phyloP scores from a whole-genome alignment of 1,284 basidiomycete genomes.

The Ganoderma lucidum region DNA sequence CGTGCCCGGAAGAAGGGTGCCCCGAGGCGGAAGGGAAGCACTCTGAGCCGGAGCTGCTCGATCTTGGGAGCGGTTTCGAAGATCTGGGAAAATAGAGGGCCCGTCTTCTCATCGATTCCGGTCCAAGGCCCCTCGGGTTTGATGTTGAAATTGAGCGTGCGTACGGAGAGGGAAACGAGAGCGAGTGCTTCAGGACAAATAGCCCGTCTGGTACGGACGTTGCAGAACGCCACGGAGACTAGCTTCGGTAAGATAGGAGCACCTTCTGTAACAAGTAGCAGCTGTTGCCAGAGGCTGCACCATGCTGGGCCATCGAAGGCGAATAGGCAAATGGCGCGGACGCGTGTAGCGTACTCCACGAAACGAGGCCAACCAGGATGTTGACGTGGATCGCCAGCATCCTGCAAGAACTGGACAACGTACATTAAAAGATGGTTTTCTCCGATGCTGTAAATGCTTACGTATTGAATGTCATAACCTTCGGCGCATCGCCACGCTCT shows the following conservation, averaged over 20 bases:
- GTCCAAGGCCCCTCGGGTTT: too few species aligned
- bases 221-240: neutral
- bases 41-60: neutral
- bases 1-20: neutral
- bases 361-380: neutral
- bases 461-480: constrained; percentile 1
- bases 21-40: neutral
- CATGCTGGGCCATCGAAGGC: neutral
- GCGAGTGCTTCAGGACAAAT: neutral
- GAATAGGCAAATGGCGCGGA: neutral
- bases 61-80: neutral
- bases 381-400: neutral
- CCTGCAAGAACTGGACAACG: neutral
- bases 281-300: neutral
- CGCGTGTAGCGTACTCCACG: neutral
- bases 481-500: too few species aligned
- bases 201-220: neutral
- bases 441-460: neutral
- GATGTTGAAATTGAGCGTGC: neutral
- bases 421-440: neutral
- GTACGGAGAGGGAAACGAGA: neutral
- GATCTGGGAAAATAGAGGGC: neutral
- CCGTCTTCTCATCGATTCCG: neutral
- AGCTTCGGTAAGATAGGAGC: neutral
- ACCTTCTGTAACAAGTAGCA: neutral